A percentile compares a stretch with the other conserved stretches of the same genome.
Conservation (phyloP, 2,329 filamentous ascomycete species). For the Paraphoma sp. region DNA sequence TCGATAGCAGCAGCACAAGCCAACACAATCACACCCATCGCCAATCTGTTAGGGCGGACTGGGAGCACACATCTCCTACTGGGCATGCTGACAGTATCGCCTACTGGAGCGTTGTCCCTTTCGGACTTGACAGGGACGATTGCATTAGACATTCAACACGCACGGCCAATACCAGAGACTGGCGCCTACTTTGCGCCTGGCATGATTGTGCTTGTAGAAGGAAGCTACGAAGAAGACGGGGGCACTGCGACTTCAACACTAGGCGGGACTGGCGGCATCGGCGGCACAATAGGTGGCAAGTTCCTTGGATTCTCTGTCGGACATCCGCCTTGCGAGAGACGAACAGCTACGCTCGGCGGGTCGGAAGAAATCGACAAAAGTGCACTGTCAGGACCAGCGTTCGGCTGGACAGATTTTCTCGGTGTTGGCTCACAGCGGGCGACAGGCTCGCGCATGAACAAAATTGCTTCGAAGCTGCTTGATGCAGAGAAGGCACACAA, state of each 20-base stretch:
- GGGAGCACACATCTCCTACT: constrained; percentile 86
- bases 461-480: constrained; percentile 74
- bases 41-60: constrained; percentile 76
- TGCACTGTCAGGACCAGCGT: constrained; percentile 53
- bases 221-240: constrained; percentile 93
- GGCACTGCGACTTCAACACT: constrained; percentile 60
- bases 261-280: constrained; percentile 80
- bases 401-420: constrained; percentile 97
- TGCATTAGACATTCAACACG: constrained; percentile 79
- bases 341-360: constrained; percentile 78
- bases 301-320: constrained; percentile 92
- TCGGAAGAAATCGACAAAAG: constrained; percentile 56
- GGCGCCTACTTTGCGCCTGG: constrained; percentile 93
- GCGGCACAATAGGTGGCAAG: constrained; percentile 87
- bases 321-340: constrained; percentile 87
- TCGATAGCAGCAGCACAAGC: constrained; percentile 61
- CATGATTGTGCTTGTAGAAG: constrained; percentile 94
- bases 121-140: constrained; percentile 91
- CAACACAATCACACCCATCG: constrained; percentile 88
- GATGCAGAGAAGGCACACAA: constrained; percentile 50
- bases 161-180: constrained; percentile 80
- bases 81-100: constrained; percentile 79
- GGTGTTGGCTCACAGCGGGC: constrained; percentile 90
- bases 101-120: constrained; percentile 81
- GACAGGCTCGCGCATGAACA: constrained; percentile 81